Percentiles rank a stretch among this genome's conserved stretches.
phyloP scores from a whole-genome alignment of 164 flowering plant genomes.

The Magnolia changhungtana region DNA sequence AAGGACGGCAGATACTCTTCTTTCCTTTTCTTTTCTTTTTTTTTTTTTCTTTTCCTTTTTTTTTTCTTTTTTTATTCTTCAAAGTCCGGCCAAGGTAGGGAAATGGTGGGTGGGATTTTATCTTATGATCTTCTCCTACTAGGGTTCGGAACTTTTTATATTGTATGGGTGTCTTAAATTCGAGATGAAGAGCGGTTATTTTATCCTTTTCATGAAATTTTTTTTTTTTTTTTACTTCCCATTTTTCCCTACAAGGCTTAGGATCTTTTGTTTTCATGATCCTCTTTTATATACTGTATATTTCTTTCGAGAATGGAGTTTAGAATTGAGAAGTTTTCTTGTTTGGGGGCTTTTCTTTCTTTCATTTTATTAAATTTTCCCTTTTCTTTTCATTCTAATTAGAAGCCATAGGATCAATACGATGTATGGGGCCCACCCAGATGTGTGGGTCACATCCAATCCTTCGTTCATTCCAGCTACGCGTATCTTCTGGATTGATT shows the following conservation, averaged over 20 bases:
- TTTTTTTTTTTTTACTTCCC: not conserved
- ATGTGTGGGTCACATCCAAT: too few relatives aligned
- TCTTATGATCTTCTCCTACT: not conserved
- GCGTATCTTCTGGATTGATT: too few relatives aligned
- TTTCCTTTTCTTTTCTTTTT: not conserved
- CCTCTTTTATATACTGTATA: not conserved
- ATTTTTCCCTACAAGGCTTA: not conserved
- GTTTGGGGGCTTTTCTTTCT: not conserved
- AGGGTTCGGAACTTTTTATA: not conserved
- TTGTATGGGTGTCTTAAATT: constrained; percentile 4
- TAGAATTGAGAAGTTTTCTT: not conserved
- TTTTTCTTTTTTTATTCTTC: not conserved
- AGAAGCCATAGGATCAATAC: too few relatives aligned
- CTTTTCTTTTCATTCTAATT: too few relatives aligned
- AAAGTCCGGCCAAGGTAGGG: not conserved
- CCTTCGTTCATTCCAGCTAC: too few relatives aligned
- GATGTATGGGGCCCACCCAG: too few relatives aligned
- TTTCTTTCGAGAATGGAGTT: not conserved
- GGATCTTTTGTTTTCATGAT: not conserved
- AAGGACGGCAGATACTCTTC: not conserved
- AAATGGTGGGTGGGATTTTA: not conserved
- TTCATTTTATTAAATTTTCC: not conserved
- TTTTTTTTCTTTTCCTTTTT: not conserved
- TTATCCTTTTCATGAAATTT: not conserved
- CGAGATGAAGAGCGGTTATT: not conserved